Evolutionary conservation across 1,284 basidiomycete species (phyloP), one percentile per base, ranked within the genome.

Genomic region (Inonotus hispidus): DNA sequence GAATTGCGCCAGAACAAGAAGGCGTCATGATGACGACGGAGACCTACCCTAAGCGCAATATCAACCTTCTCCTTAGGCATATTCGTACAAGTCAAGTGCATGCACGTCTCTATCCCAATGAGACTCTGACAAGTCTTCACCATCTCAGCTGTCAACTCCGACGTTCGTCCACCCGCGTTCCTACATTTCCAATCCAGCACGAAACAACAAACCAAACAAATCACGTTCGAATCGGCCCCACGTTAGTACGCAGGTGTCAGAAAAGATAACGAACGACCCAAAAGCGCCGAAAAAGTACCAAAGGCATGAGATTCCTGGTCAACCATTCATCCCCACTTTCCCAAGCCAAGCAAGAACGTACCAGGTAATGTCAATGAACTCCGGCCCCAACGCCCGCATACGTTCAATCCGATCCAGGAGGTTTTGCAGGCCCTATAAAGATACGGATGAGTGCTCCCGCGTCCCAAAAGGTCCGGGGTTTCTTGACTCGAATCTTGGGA

Each of bases 351-450:
- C 13, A 58, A 25, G 61, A 16, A 70, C 82, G 64, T 64, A 88
- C 95, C 93, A 98, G 72, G 95, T 99, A 71, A 99, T 97, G 73
- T 99, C 95, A 69, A 98, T 92, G 71, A 98, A 99, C 75, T 97
- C 96, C 16, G 97, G 97, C 3, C 97, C 97, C 50, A 98, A 78
- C 25, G 86, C 84, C 62, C 94, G 84, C 96, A 99, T 99, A 67
- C 97, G 92, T 75, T 98, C 95, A 76, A 98, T 96, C 70, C 96
- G 94, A 75, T 98, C 96, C 63, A 94, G 79, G 32, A 98, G 79
- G 73, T 98, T 98, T 85, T 95, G 92, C 32, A 96, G 78, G 67
- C 94, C 94, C 91, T 95, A 66, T 35, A 56, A 8, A 25, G 56
- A 58, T 46, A 21, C 8, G 32, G 32, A 32, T 32, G 32, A 32